A percentile compares a stretch with the other conserved stretches of the same genome.
phyloP scores from a whole-genome alignment of 2,329 filamentous ascomycete genomes.

The Calonectria leucothoes region DNA sequence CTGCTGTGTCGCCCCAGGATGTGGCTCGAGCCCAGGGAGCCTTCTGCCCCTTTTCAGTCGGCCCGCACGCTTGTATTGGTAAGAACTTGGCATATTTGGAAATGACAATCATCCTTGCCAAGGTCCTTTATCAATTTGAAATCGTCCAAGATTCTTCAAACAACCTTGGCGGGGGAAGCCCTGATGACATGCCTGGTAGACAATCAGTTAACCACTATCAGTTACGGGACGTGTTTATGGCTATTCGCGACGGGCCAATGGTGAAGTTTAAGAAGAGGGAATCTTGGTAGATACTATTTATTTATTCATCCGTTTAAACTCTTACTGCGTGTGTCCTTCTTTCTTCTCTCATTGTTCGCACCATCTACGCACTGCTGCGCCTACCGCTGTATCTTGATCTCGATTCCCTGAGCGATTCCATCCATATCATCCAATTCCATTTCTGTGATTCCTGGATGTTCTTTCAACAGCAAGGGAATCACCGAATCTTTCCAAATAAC shows the following conservation, averaged over 20 bases:
- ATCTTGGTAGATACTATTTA: background rate
- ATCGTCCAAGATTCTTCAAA: constrained; percentile 17
- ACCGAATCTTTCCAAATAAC: too few species aligned
- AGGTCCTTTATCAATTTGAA: constrained; percentile 23
- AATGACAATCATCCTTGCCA: constrained; percentile 31
- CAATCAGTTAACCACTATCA: constrained; percentile 29
- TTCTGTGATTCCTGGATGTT: too few species aligned
- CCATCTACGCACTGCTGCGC: too few species aligned
- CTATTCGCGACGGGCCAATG: constrained; percentile 25
- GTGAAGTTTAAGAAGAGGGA: constrained; percentile 20
- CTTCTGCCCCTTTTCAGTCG: constrained; percentile 27
- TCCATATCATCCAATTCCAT: too few species aligned
- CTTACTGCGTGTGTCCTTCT: too few species aligned
- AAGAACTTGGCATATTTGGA: constrained; percentile 36
- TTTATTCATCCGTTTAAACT: too few species aligned
- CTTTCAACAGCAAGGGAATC: too few species aligned
- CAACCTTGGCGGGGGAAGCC: constrained; percentile 28
- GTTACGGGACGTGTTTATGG: constrained; percentile 27
- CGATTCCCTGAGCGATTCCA: too few species aligned
- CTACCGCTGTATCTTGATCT: too few species aligned
- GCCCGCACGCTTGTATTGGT: constrained; percentile 28
- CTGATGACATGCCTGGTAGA: constrained; percentile 17
- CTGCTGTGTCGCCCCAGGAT: constrained; percentile 1
- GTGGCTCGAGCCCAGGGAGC: constrained; percentile 22
- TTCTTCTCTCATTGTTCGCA: too few species aligned